Conservation (phyloP, 495 filamentous ascomycete genomes). For the Xylaria intraflava region DNA sequence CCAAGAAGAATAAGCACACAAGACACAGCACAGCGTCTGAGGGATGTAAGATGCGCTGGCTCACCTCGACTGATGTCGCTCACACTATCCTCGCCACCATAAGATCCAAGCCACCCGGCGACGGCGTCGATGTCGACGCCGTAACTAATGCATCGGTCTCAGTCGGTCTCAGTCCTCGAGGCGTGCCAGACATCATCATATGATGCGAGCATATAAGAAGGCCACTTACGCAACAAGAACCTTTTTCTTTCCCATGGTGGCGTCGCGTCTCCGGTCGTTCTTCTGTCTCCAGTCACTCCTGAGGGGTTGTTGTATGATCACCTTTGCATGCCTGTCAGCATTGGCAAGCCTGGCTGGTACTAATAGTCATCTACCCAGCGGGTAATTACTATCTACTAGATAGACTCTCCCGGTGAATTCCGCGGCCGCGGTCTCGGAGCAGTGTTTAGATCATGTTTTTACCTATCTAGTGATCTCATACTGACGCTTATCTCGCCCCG, state of each 20-base stretch:
- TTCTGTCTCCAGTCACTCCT: background rate
- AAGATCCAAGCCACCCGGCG: slow-evolving; percentile 36
- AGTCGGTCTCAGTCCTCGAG: slow-evolving; percentile 9
- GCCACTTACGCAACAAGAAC: slow-evolving; percentile 40
- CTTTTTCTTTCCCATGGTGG: slow-evolving; percentile 55
- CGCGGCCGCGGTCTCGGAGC: no score
- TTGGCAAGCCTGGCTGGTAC: no score
- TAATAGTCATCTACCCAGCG: no score
- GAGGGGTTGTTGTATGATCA: background rate
- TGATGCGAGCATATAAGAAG: background rate
- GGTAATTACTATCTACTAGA: no score
- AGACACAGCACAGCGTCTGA: background rate
- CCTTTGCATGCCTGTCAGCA: no score
- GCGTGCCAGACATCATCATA: background rate
- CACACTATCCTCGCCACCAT: slow-evolving; percentile 40
- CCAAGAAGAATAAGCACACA: background rate
- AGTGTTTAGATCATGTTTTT: no score
- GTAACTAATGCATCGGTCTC: slow-evolving; percentile 11
- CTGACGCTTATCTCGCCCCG: no score
- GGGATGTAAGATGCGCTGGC: background rate
- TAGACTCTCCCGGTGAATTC: no score
- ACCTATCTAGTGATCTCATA: no score
- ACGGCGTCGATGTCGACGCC: slow-evolving; percentile 44
- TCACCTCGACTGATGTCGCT: slow-evolving; percentile 44
- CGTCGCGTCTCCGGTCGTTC: background rate